Evolutionary conservation across 768 basidiomycete species (phyloP).

Genomic region (Termitomyces sp.): DNA sequence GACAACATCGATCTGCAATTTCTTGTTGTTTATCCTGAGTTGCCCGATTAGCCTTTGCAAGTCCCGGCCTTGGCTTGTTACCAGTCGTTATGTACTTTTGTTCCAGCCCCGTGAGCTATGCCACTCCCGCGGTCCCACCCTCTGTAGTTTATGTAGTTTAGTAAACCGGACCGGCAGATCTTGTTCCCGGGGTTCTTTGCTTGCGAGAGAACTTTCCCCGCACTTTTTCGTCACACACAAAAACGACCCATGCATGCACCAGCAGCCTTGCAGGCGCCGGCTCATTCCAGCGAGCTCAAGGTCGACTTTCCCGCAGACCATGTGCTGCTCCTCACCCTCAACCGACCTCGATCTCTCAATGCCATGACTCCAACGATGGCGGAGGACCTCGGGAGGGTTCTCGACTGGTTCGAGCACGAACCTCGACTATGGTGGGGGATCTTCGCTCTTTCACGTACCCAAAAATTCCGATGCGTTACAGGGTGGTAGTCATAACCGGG

Average conservation of each 20-base stretch:
- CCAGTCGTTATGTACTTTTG: background rate
- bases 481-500: constrained; percentile 74
- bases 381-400: constrained; percentile 40
- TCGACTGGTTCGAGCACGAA: constrained; percentile 75
- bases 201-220: constrained; percentile 1
- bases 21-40: constrained; percentile 11
- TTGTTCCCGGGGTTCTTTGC: constrained; percentile 2
- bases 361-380: constrained; percentile 63
- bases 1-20: constrained; percentile 19
- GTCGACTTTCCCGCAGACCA: constrained; percentile 33
- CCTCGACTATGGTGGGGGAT: constrained; percentile 59
- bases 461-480: constrained; percentile 17
- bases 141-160: background rate
- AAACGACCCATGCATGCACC: constrained; percentile 12
- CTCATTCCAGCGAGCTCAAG: constrained; percentile 30
- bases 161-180: background rate
- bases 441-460: background rate
- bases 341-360: constrained; percentile 67
- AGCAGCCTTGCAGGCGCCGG: constrained; percentile 14
- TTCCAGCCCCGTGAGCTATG: background rate
- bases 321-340: constrained; percentile 38
- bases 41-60: constrained; percentile 1
- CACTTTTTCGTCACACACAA: constrained; percentile 6
- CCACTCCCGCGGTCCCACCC: background rate
- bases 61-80: background rate